Evolutionary conservation across 768 basidiomycete genomes (phyloP), one percentile per base, ranked within the genome.

Genomic region (Lentinula aciculospora): DNA sequence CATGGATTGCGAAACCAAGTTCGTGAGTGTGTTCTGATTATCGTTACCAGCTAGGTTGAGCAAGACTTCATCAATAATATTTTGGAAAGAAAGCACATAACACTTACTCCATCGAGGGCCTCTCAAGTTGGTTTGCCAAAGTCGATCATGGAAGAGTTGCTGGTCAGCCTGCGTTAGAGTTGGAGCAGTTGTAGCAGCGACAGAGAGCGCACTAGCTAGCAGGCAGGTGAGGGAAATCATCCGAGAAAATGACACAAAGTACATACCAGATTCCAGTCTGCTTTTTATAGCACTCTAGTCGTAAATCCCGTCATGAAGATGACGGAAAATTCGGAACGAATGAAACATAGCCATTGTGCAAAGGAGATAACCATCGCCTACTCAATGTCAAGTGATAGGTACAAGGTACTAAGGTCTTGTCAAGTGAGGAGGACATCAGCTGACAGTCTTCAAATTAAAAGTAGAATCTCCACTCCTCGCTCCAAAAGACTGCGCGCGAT

Each of bases 31-130:
- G 59, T 70, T 68, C 32, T 70, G 69, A 58, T 70, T 70, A 12
- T 70, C 69, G 47, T 69, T 70, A 1, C 69, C 69, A 45, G 69
- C 69, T 70, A 53, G n/a, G n/a, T n/a, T n/a, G 12, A 28, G n/a
- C 10, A 4, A n/a, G 29, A 34, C 4, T 2, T 50, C 21, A 28
- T 25, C 6, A 42, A 13, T 8, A 23, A n/a, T 17, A n/a, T 37
- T 37, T n/a, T 23, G 28, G 28, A 54, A 13, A 25, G 27, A 47
- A 25, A 50, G 27, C 37, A 15, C 17, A 32, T 49, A 53, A 23
- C 19, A 57, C 67, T 28, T 28, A 69, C 69, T 70, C 69, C 69
- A 70, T 59, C 69, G 57, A 4, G 69, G 69, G 3, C 69, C 69
- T 23, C 69, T 66, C 46, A 70, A 47, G 59, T 68, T 69, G 27